These are phyloP conservation scores for Trichoderma aggressivum DNA, from an alignment of 2,329 filamentous ascomycete genomes.

Conservation along the genomic window DNA sequence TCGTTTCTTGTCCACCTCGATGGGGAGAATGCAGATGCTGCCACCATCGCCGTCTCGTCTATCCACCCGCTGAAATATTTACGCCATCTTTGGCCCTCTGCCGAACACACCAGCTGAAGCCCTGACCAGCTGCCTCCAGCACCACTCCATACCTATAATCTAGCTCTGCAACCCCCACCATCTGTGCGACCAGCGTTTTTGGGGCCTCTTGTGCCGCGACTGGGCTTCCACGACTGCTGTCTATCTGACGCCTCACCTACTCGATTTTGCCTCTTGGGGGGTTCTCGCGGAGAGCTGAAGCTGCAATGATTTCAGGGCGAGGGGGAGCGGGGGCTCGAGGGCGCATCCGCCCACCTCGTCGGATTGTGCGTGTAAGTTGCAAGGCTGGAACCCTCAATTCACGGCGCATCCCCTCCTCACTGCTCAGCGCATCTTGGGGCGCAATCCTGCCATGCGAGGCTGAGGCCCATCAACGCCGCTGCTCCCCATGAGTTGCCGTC, in stretches of 20 bases:
- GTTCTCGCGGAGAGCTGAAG: neutral
- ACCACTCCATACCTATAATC: too few relatives aligned
- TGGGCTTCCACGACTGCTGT: neutral
- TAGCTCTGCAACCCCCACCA: conserved; percentile 17
- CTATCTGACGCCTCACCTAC: neutral
- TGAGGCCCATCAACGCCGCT: neutral
- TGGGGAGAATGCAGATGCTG: neutral
- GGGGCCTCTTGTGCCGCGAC: neutral
- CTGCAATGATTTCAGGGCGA: conserved; percentile 48
- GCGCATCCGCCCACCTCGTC: conserved; percentile 44
- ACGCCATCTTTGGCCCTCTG: neutral
- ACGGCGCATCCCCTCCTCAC: neutral
- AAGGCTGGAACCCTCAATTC: neutral
- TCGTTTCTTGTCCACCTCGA: neutral
- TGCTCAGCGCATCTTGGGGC: neutral
- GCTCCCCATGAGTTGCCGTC: neutral
- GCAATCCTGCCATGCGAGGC: neutral
- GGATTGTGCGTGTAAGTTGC: conserved; percentile 40
- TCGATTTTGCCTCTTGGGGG: neutral
- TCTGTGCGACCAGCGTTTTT: conserved; percentile 10
- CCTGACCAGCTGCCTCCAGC: neutral
- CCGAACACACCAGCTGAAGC: neutral
- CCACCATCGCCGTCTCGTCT: neutral
- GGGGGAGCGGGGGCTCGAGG: conserved; percentile 42
- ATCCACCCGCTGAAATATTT: neutral